Base-by-base conservation (phyloP, 129 eudicot species). In the Artemisia annua region DNA sequence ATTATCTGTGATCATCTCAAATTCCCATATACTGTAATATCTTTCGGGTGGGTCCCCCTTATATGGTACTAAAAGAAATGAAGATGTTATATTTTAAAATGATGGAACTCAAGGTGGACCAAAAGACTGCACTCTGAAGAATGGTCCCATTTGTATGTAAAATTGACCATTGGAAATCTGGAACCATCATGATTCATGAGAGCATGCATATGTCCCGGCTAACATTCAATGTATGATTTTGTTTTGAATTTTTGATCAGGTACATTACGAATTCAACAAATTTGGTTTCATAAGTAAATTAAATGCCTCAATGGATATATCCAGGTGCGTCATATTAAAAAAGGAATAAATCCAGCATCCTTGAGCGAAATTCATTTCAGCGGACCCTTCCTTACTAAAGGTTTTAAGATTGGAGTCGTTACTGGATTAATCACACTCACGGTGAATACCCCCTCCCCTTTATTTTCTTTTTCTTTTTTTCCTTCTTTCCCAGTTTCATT, bases 311-410 rank as follows among this genome's bases (percentile, higher is more conserved):
- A 0, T 20, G 22, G 1, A 20, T 20, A 20, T 20, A 20, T 20
- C 22, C 22, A 20, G 22, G 91, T 89, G 30, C 70, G 39, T 16
- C 82, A 75, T 50, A 84, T 89, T 22, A 57, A 77, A 0, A 11
- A 78, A 61, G 96, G 96, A 0, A 48, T 84, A 57, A 89, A 86
- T 65, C 84, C 91, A 13, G 13, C 89, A 72, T 82, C 85, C 0
- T 52, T 73, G 15, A 7, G 82, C 73, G 14, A 80, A 66, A 78
- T 89, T 1, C 78, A 46, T 44, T 86, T 84, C 67, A 63, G 64
- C 2, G 91, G 96, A 4, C 70, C 61, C 8, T 74, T 73, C 61
- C 84, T 86, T 8, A 11, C 43, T 35, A 86, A 84, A 60, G 91
- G 87, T 28, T 74, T 86, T 48, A 86, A 76, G 48, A 86, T 84